Conservation (phyloP, 139 green algal genomes). For the Tetradesmus lagerheimii region DNA sequence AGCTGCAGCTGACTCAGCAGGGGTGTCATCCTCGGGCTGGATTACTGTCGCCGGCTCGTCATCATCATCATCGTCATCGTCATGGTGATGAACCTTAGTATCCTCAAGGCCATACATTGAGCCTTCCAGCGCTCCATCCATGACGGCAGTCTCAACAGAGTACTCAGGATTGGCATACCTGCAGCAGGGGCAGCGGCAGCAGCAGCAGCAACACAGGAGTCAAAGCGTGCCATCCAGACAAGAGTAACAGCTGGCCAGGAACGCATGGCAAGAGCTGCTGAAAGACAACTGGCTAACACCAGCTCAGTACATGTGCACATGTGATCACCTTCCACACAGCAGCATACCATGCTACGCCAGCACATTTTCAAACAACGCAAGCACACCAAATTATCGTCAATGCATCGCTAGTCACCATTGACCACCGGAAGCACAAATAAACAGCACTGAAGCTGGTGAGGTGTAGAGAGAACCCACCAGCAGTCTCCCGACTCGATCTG, state of each 20-base stretch:
- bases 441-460: neutral
- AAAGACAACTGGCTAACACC: too few relatives aligned
- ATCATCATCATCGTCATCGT: conserved; percentile 15
- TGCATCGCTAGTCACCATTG: conserved; percentile 19
- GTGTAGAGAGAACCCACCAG: conserved; percentile 51
- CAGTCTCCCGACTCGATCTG: conserved; percentile 68
- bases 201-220: neutral
- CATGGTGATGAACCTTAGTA: neutral
- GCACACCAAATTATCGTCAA: too few relatives aligned
- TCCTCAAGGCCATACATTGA: conserved; percentile 60
- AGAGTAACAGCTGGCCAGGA: neutral
- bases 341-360: too few relatives aligned
- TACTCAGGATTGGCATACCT: conserved; percentile 56
- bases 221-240: neutral
- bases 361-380: too few relatives aligned
- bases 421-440: neutral
- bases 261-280: neutral
- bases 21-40: neutral
- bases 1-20: neutral
- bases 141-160: conserved; percentile 49
- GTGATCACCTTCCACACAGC: too few relatives aligned
- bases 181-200: neutral
- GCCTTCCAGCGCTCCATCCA: conserved; percentile 55
- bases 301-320: too few relatives aligned
- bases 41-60: neutral